Base-by-base conservation (phyloP, 164 flowering plant genomes). In the Kingdonia uniflora region DNA sequence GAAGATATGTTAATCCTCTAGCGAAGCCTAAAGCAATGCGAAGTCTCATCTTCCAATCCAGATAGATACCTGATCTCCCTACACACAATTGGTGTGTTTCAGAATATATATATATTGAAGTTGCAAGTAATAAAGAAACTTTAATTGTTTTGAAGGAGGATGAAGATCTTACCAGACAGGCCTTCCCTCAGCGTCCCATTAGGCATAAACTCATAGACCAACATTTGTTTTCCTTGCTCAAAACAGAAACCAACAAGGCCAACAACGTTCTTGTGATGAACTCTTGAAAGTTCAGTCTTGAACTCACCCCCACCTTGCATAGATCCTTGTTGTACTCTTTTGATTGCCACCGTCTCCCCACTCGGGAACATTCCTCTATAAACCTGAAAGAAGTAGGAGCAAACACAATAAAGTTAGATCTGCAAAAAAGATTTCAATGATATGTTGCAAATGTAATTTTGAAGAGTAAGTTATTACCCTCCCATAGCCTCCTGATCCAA, bases 41-140 rank as follows among this genome's bases (percentile, higher is more conserved):
- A n/a, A 81, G 82, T 60, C 91, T 71, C 69, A 78, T 79, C 62
- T 74, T 84, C 91, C 91, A 84, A 42, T 81, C 91, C 19, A 84
- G 75, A 54, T 63, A 26, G 48, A 83, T 76, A 49, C 77, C 78
- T 17, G 81, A 73, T 65, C 57, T 80, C 61, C 85, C 89, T 82
- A 41, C 40, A 29, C 35, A 29, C 4, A 66, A 3, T 29, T 29
- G n/a, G n/a, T n/a, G n/a, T n/a, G n/a, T n/a, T n/a, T n/a, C n/a
- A n/a, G n/a, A n/a, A n/a, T n/a, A n/a, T n/a, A n/a, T n/a, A n/a
- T 29, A 3, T 22, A 41, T 48, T 41, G 46, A 20, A 14, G 22
- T 26, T 19, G 8, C 15, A 17, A 20, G 14, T 12, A 20, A 47
- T 22, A 12, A 22, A 22, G 3, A 7, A 29, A 29, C 35, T 47